Percentiles rank a stretch among this genome's conserved stretches.
phyloP scores from a whole-genome alignment of 2,329 filamentous ascomycete species.

The Pestalotiopsis sp. region DNA sequence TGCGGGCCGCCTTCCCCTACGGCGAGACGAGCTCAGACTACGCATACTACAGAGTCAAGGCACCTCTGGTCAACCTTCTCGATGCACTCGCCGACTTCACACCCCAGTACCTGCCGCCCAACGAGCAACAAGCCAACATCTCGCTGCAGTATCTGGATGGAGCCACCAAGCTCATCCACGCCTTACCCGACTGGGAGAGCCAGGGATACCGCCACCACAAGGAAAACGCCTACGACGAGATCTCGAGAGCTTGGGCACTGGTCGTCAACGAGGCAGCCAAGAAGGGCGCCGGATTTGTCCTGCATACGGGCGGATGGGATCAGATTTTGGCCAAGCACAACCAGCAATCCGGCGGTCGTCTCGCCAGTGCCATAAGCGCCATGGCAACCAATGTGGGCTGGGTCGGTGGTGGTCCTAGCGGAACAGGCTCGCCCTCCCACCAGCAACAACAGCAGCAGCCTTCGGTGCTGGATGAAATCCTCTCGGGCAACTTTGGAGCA shows the following conservation, averaged over 20 bases:
- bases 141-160: constrained; percentile 88
- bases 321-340: constrained; percentile 86
- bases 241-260: constrained; percentile 88
- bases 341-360: constrained; percentile 78
- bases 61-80: constrained; percentile 77
- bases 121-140: constrained; percentile 79
- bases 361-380: constrained; percentile 79
- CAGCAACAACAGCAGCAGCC: constrained; percentile 35
- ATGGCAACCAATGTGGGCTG: constrained; percentile 77
- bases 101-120: constrained; percentile 90
- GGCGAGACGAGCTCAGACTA: constrained; percentile 88
- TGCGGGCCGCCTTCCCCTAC: constrained; percentile 83
- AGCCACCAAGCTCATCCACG: constrained; percentile 87
- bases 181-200: constrained; percentile 87
- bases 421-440: constrained; percentile 17
- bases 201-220: constrained; percentile 90
- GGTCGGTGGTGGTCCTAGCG: constrained; percentile 57
- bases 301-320: constrained; percentile 93
- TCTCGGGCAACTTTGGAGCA: constrained; percentile 62
- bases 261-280: constrained; percentile 92
- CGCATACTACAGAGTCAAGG: constrained; percentile 89
- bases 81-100: constrained; percentile 94
- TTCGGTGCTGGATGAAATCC: constrained; percentile 65
- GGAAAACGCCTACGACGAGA: constrained; percentile 94
- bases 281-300: constrained; percentile 83